phyloP scores from a whole-genome alignment of 2,329 filamentous ascomycete species.

The Aureobasidium melanogenum region DNA sequence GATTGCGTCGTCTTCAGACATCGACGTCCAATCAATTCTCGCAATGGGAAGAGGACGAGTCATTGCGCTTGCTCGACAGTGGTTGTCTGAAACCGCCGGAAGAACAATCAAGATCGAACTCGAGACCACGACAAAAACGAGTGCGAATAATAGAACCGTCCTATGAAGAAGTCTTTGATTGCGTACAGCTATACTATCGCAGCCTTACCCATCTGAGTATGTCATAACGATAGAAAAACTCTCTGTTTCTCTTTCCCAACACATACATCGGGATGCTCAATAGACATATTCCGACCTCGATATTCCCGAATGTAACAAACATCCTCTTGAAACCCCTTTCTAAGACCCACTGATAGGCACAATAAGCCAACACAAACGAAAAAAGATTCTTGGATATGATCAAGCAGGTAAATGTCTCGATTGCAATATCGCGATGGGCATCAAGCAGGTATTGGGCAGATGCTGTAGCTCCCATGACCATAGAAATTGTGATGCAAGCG shows the following conservation, averaged over 20 bases:
- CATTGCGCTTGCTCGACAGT: too few relatives aligned
- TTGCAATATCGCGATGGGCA: constrained; percentile 75
- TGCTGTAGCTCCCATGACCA: constrained; percentile 85
- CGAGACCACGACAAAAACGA: too few relatives aligned
- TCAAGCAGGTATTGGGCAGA: constrained; percentile 84
- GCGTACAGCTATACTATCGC: not conserved
- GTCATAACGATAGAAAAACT: constrained; percentile 5
- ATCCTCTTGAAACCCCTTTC: not conserved
- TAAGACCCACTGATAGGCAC: constrained; percentile 5
- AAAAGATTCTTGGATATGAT: constrained; percentile 95
- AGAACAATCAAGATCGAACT: too few relatives aligned
- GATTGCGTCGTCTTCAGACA: too few relatives aligned
- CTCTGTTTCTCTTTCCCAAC: constrained; percentile 8
- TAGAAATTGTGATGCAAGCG: constrained; percentile 72
- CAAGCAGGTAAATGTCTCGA: constrained; percentile 83
- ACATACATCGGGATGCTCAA: constrained; percentile 6
- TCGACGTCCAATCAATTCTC: too few relatives aligned
- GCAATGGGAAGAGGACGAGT: too few relatives aligned
- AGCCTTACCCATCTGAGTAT: not conserved
- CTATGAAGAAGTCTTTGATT: too few relatives aligned
- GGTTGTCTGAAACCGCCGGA: too few relatives aligned
- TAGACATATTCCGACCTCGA: not conserved
- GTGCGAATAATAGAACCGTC: too few relatives aligned
- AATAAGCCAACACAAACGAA: constrained; percentile 64
- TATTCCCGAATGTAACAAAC: constrained; percentile 7